These are phyloP conservation scores for Hymenoscyphus salicellus DNA, from an alignment of 2,329 filamentous ascomycete species.

Conservation along the genomic window DNA sequence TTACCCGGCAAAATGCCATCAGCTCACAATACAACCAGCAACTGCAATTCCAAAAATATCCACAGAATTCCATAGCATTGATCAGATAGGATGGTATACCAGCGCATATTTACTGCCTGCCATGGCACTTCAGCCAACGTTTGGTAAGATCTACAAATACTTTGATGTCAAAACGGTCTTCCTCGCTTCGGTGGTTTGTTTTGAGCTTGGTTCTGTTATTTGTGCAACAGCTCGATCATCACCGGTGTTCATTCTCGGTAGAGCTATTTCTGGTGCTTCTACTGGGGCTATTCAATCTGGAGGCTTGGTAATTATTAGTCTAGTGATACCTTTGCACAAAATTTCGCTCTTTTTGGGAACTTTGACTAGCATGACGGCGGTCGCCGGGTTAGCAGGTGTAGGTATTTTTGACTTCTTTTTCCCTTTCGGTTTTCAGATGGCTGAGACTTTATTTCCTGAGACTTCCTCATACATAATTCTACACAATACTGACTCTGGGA, in stretches of 20 bases:
- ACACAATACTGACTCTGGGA: too few relatives aligned
- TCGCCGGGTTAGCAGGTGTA: constrained; percentile 25
- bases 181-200: constrained; percentile 21
- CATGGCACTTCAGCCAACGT: constrained; percentile 30
- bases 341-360: constrained; percentile 9
- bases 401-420: too few relatives aligned
- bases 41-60: constrained; percentile 41
- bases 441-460: too few relatives aligned
- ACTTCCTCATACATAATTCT: too few relatives aligned
- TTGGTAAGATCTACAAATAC: constrained; percentile 27
- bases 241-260: constrained; percentile 34
- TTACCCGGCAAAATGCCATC: background rate
- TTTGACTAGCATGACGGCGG: constrained; percentile 14
- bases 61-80: constrained; percentile 36
- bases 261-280: constrained; percentile 32
- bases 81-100: constrained; percentile 39
- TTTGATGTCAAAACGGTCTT: constrained; percentile 24
- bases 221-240: constrained; percentile 32
- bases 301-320: constrained; percentile 38
- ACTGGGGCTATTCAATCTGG: constrained; percentile 36
- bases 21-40: background rate
- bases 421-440: too few relatives aligned
- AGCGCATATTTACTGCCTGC: constrained; percentile 36
- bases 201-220: constrained; percentile 33
- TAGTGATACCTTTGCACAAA: constrained; percentile 6